phyloP scores from a whole-genome alignment of 2,329 filamentous ascomycete genomes.

The Colletotrichum cordylinicola region DNA sequence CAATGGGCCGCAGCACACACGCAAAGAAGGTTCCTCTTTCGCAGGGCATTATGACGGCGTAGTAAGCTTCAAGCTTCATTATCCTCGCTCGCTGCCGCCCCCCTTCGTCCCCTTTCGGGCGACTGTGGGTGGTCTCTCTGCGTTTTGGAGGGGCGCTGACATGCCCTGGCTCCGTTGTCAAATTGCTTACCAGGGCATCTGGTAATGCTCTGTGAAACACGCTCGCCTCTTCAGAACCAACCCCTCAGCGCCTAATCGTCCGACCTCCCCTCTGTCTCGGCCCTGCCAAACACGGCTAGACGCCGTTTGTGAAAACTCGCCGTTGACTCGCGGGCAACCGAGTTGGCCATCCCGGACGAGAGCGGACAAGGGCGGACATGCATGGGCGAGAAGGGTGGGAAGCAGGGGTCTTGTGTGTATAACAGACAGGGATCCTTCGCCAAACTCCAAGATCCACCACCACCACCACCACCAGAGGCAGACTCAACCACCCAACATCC shows the following conservation, averaged over 20 bases:
- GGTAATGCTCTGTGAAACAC: slow-evolving; percentile 17
- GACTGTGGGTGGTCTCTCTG: neutral
- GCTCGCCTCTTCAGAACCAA: slow-evolving; percentile 1
- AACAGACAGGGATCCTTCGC: neutral
- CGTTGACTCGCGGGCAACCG: slow-evolving; percentile 1
- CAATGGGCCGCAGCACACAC: neutral
- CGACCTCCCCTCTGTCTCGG: slow-evolving; percentile 15
- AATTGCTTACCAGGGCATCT: slow-evolving; percentile 13
- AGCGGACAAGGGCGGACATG: neutral
- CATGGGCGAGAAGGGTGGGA: neutral
- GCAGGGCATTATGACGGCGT: neutral
- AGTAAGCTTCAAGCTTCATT: neutral
- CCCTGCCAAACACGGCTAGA: slow-evolving; percentile 19
- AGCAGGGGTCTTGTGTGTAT: neutral
- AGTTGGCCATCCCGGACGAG: neutral
- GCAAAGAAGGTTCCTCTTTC: neutral
- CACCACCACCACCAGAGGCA: neutral
- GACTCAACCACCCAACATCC: neutral
- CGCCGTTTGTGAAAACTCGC: slow-evolving; percentile 1
- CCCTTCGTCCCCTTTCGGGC: neutral
- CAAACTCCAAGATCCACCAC: slow-evolving; percentile 5
- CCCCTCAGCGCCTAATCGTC: slow-evolving; percentile 16
- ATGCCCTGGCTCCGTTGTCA: neutral
- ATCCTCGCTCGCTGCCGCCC: neutral
- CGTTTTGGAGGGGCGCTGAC: neutral